These are phyloP conservation scores for Sporothrix globosa DNA, from an alignment of 2,329 filamentous ascomycete genomes.

Conservation along the genomic window DNA sequence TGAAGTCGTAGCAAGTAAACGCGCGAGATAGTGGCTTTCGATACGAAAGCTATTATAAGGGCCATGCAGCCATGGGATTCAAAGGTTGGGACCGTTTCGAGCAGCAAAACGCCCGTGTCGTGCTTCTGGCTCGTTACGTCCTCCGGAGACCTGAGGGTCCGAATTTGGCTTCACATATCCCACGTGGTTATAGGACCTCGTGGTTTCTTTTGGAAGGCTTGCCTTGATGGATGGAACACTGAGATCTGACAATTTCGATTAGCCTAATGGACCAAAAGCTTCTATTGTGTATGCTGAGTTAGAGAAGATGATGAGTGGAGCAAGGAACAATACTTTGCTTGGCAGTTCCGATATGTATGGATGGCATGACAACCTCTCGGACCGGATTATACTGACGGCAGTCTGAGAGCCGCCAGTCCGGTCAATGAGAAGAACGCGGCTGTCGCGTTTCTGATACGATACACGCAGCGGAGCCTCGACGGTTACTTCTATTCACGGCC, in stretches of 20 bases:
- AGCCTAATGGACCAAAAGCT: conserved; percentile 23
- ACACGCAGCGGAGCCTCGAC: not conserved
- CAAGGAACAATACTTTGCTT: not conserved
- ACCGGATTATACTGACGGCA: not conserved
- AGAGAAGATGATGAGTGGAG: not conserved
- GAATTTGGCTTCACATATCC: not conserved
- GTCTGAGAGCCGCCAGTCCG: not conserved
- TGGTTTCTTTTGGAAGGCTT: not conserved
- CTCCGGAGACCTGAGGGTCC: not conserved
- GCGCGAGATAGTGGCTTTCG: not conserved
- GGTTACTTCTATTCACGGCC: not conserved
- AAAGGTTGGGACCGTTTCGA: not conserved
- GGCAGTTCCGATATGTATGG: not conserved
- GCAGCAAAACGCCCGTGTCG: not conserved
- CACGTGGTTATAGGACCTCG: not conserved
- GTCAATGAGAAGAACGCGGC: not conserved
- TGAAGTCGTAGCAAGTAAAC: not conserved
- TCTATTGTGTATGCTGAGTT: not conserved
- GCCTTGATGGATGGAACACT: not conserved
- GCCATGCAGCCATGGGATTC: not conserved
- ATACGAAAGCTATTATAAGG: not conserved
- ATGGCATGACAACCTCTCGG: not conserved
- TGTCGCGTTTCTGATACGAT: conserved; percentile 1
- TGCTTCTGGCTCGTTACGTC: not conserved
- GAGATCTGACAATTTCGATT: conserved; percentile 17